Conservation (phyloP, 768 basidiomycete genomes). For the Pleurotus salmoneostramineus region DNA sequence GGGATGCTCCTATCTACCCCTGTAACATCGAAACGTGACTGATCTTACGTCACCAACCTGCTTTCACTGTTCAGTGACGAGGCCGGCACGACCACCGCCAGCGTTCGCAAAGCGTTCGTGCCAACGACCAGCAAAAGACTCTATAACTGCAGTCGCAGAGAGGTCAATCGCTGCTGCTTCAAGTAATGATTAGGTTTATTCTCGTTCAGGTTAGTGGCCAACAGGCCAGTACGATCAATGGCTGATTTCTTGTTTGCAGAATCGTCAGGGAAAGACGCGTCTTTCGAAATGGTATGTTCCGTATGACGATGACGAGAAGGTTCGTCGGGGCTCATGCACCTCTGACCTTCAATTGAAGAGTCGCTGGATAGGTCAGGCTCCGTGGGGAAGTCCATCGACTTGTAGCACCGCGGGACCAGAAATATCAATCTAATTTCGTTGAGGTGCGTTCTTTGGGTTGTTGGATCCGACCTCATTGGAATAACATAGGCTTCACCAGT, state of each 20-base stretch:
- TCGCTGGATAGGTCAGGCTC: conserved; percentile 66
- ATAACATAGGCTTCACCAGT: conserved; percentile 42
- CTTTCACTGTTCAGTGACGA: not conserved
- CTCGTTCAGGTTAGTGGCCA: conserved; percentile 74
- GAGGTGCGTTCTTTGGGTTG: conserved; percentile 58
- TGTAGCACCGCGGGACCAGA: conserved; percentile 95
- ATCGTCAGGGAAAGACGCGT: conserved; percentile 96
- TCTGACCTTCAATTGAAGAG: not conserved
- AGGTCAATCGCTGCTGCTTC: conserved; percentile 3
- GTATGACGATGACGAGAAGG: conserved; percentile 99
- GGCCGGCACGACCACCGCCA: conserved; percentile 11
- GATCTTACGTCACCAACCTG: too few species aligned
- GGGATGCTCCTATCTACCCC: too few species aligned
- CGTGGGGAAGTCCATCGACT: conserved; percentile 95
- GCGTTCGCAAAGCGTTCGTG: conserved; percentile 18
- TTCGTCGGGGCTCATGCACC: conserved; percentile 19
- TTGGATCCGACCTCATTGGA: conserved; percentile 6
- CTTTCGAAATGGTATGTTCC: conserved; percentile 99
- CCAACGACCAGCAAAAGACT: not conserved
- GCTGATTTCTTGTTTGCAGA: conserved; percentile 44
- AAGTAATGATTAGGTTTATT: conserved; percentile 91
- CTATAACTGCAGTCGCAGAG: conserved; percentile 11
- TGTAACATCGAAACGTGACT: too few species aligned
- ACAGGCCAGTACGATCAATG: not conserved
- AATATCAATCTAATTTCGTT: conserved; percentile 98